Evolutionary conservation across 139 green algal species (phyloP).

Genomic region (Astrephomene gubernaculifera): DNA sequence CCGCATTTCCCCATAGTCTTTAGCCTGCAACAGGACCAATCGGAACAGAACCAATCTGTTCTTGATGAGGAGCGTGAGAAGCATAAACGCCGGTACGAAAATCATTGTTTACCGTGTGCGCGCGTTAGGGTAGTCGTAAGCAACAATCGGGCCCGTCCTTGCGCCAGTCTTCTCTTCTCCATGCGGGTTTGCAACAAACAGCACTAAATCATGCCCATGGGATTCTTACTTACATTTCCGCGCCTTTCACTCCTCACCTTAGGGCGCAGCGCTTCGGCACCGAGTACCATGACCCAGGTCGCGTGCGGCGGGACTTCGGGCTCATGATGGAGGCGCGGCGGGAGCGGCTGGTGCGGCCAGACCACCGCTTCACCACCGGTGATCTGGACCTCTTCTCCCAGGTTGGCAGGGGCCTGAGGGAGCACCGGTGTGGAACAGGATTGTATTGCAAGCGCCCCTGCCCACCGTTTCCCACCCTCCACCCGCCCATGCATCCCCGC

Average conservation of each 20-base stretch:
- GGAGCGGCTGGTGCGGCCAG: constrained; percentile 26
- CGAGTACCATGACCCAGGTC: constrained; percentile 65
- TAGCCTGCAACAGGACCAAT: constrained; percentile 38
- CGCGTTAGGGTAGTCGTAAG: too few species aligned
- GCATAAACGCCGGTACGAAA: constrained; percentile 58
- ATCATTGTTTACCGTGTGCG: too few species aligned
- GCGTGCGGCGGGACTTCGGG: constrained; percentile 57
- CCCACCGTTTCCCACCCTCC: too few species aligned
- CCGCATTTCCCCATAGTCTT: constrained; percentile 46
- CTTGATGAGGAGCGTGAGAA: constrained; percentile 72
- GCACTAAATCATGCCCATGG: too few species aligned
- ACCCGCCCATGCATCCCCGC: too few species aligned
- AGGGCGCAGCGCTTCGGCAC: constrained; percentile 77
- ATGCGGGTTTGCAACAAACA: too few species aligned
- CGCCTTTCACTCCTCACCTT: not conserved
- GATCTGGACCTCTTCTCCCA: constrained; percentile 74
- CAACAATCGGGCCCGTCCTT: too few species aligned
- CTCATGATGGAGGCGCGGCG: constrained; percentile 49
- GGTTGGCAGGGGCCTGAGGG: too few species aligned
- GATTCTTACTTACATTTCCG: not conserved
- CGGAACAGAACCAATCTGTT: not conserved
- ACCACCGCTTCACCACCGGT: constrained; percentile 72
- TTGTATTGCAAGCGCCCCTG: too few species aligned
- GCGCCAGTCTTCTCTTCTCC: too few species aligned
- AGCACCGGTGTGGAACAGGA: too few species aligned